These are phyloP conservation scores for Mantamonas sphyraenae DNA, from an alignment of 78 protist genomes.

Conservation along the genomic window DNA sequence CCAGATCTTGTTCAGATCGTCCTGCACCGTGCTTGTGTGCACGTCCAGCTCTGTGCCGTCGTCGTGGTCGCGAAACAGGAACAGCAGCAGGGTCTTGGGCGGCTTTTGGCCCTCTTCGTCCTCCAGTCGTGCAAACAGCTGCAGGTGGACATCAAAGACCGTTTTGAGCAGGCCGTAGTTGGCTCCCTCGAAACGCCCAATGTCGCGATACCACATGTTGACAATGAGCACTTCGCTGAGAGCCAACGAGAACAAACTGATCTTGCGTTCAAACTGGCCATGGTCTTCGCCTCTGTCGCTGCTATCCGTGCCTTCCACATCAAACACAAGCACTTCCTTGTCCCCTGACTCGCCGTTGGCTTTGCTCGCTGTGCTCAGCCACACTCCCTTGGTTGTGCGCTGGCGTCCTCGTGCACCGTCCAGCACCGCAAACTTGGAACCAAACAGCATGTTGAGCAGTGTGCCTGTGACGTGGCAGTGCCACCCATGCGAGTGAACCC, in stretches of 20 bases:
- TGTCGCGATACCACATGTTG: constrained; percentile 81
- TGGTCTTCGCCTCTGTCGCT: constrained; percentile 82
- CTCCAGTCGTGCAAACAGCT: constrained; percentile 40
- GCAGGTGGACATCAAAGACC: constrained; percentile 78
- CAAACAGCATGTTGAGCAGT: constrained; percentile 76
- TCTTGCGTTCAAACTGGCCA: constrained; percentile 73
- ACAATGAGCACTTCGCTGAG: constrained; percentile 75
- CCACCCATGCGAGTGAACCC: neutral
- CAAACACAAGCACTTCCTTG: constrained; percentile 68
- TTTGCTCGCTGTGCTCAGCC: neutral
- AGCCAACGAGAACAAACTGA: constrained; percentile 79
- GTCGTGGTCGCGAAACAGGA: constrained; percentile 69
- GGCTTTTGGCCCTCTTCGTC: neutral
- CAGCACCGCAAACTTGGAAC: constrained; percentile 71
- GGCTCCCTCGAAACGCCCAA: constrained; percentile 82
- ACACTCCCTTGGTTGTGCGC: constrained; percentile 78
- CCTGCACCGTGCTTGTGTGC: constrained; percentile 15
- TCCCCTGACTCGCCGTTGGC: too few relatives aligned
- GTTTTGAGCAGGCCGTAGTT: constrained; percentile 65
- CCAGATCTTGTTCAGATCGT: constrained; percentile 71
- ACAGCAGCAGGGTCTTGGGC: constrained; percentile 56
- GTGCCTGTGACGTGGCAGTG: constrained; percentile 34
- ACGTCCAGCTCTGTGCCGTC: constrained; percentile 40
- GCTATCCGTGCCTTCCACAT: constrained; percentile 91
- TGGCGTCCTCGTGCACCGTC: constrained; percentile 47